Evolutionary conservation across 1,284 basidiomycete species (phyloP).

Genomic region (Cystobasidium sp.): DNA sequence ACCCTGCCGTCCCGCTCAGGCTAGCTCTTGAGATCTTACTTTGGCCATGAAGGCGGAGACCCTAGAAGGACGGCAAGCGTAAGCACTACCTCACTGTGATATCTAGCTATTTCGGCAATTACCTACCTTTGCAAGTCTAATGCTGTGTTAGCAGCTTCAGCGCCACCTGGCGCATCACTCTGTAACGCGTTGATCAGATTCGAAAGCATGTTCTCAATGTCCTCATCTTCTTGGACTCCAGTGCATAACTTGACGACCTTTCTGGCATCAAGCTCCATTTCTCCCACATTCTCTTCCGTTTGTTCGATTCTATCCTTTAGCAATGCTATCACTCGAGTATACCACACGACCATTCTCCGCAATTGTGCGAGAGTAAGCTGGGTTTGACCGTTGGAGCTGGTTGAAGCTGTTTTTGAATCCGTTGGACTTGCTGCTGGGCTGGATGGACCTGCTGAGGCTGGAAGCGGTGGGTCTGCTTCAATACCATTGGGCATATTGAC

Average conservation of each 20-base stretch:
- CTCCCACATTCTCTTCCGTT: slow-evolving; percentile 49
- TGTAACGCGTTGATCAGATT: slow-evolving; percentile 85
- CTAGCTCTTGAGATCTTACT: slow-evolving; percentile 18
- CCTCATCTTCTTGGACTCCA: slow-evolving; percentile 80
- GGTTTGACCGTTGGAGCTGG: slow-evolving; percentile 47
- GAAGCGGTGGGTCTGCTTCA: slow-evolving; percentile 49
- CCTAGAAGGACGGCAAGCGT: background rate
- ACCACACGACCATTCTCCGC: slow-evolving; percentile 78
- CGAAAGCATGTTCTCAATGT: slow-evolving; percentile 75
- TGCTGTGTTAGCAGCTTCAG: slow-evolving; percentile 1
- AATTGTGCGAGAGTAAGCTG: slow-evolving; percentile 65
- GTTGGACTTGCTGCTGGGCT: slow-evolving; percentile 65
- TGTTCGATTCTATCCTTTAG: slow-evolving; percentile 58
- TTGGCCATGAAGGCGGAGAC: slow-evolving; percentile 31
- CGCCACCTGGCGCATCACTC: slow-evolving; percentile 65
- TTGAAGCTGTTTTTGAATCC: slow-evolving; percentile 44
- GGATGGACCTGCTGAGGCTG: slow-evolving; percentile 18
- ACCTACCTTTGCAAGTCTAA: slow-evolving; percentile 42
- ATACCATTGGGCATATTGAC: slow-evolving; percentile 50
- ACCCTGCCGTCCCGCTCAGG: background rate
- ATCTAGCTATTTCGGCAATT: background rate
- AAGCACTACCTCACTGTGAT: background rate
- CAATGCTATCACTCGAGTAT: slow-evolving; percentile 73
- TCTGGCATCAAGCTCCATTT: slow-evolving; percentile 51
- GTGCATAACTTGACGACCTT: slow-evolving; percentile 89